These are phyloP conservation scores for Lepidium aucheri DNA, from an alignment of 345 rosid genomes.

Conservation along the genomic window DNA sequence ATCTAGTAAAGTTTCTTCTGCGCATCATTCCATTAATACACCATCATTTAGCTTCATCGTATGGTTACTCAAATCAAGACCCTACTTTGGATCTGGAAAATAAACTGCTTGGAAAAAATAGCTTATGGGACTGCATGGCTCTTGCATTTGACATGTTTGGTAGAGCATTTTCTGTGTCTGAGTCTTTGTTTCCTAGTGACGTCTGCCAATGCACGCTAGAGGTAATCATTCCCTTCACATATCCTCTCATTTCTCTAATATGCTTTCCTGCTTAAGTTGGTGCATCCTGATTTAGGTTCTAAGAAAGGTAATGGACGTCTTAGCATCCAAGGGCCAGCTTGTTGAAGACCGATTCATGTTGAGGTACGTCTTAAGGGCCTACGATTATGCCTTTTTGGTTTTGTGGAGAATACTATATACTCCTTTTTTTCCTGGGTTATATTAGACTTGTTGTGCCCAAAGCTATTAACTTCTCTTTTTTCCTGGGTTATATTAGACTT, in stretches of 20 bases:
- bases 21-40: slow-evolving; percentile 34
- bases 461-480: background rate
- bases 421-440: background rate
- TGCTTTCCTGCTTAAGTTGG: slow-evolving; percentile 6
- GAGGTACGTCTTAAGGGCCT: slow-evolving; percentile 36
- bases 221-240: slow-evolving; percentile 31
- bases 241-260: slow-evolving; percentile 8
- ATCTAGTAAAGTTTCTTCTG: slow-evolving; percentile 62
- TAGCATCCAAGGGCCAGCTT: slow-evolving; percentile 50
- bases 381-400: background rate
- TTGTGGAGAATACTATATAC: background rate
- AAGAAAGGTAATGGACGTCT: slow-evolving; percentile 72
- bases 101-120: slow-evolving; percentile 28
- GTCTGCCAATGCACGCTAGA: slow-evolving; percentile 58
- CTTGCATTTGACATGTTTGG: slow-evolving; percentile 58
- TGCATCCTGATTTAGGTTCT: slow-evolving; percentile 42
- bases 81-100: slow-evolving; percentile 35
- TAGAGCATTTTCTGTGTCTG: slow-evolving; percentile 44
- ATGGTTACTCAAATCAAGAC: slow-evolving; percentile 28
- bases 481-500: background rate
- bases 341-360: slow-evolving; percentile 58
- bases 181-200: slow-evolving; percentile 47
- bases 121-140: slow-evolving; percentile 60
- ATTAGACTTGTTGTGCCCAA: background rate
- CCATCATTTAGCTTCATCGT: slow-evolving; percentile 31